Evolutionary conservation across 176 grass and related monocot genomes (phyloP).

Genomic region (Zea mays): Zm-B73-REFERENCE-NAM-5.0 NC_050103.1:164019501-164020000

Average conservation of each 20-base stretch:
- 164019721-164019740: constrained; percentile 25
- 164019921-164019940: too few relatives aligned
- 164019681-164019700: background rate
- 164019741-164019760: constrained; percentile 23
- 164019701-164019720: background rate
- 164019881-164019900: too few relatives aligned
- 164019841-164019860: too few relatives aligned
- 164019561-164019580: constrained; percentile 23
- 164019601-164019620: constrained; percentile 44
- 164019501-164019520: constrained; percentile 31
- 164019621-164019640: constrained; percentile 34
- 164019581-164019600: constrained; percentile 37
- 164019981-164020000: too few relatives aligned
- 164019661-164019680: background rate
- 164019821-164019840: too few relatives aligned
- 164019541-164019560: background rate
- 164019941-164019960: too few relatives aligned
- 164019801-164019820: too few relatives aligned
- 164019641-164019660: constrained; percentile 50
- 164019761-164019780: constrained; percentile 19
- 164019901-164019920: too few relatives aligned
- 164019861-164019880: too few relatives aligned
- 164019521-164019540: constrained; percentile 31
- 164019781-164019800: constrained; percentile 32
- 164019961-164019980: too few relatives aligned